Conservation (phyloP, 1,284 basidiomycete genomes). For the Filobasidium uniguttulatum region DNA sequence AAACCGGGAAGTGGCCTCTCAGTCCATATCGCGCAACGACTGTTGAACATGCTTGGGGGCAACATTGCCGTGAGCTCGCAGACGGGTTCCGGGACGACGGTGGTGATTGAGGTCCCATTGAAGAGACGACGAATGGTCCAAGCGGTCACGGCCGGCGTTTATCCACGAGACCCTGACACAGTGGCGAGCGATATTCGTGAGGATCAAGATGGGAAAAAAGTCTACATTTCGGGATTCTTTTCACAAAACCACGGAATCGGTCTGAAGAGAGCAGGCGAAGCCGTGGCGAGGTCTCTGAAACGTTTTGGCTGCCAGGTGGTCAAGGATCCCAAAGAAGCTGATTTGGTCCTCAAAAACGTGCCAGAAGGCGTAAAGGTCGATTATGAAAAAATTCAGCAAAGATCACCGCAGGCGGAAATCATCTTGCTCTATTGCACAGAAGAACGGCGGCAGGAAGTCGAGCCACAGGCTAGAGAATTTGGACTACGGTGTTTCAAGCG, state of each 20-base stretch:
- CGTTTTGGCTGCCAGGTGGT: constrained; percentile 26
- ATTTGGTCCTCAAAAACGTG: constrained; percentile 27
- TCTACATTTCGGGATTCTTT: constrained; percentile 25
- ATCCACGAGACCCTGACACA: constrained; percentile 5
- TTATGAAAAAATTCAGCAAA: constrained; percentile 10
- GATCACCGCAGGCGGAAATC: constrained; percentile 19
- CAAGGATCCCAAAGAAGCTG: constrained; percentile 18
- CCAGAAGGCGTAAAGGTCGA: constrained; percentile 11
- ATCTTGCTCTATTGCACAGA: constrained; percentile 22
- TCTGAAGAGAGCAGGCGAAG: constrained; percentile 16
- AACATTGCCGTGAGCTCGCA: constrained; percentile 31
- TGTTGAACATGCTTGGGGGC: constrained; percentile 32
- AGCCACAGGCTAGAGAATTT: constrained; percentile 9
- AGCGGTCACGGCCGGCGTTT: constrained; percentile 6
- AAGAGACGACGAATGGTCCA: constrained; percentile 11
- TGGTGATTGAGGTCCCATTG: constrained; percentile 30
- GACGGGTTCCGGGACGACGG: constrained; percentile 19
- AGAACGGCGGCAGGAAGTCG: constrained; percentile 16
- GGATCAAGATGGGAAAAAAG: constrained; percentile 16
- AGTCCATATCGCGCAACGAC: constrained; percentile 30
- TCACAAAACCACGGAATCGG: neutral
- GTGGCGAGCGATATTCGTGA: constrained; percentile 15
- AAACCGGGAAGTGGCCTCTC: constrained; percentile 24
- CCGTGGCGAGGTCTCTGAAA: constrained; percentile 21
- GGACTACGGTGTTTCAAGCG: constrained; percentile 23